Base-by-base conservation (phyloP, 441 rosid species). In the Gossypium gossypioides region DNA sequence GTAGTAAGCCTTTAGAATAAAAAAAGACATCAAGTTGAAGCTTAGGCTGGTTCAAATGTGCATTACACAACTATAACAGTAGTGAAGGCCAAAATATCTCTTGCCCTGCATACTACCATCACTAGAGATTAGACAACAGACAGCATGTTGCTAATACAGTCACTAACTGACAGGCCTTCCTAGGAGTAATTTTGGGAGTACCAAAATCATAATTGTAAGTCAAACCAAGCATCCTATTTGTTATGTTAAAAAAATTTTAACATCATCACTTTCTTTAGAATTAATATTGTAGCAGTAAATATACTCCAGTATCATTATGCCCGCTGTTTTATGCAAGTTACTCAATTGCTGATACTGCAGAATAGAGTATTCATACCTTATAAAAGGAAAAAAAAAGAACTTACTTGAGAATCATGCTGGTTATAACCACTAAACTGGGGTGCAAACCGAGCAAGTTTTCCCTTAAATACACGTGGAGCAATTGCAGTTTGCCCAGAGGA, bases 341-440 rank as follows among this genome's bases (percentile, higher is more conserved):
- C 46, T 6, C 52, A 54, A 44, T 10, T 15, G 29, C 57, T 12
- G 4, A 18, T 10, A 22, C 19, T 16, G 37, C 4, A 52, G 16
- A 69, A 68, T 27, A 9, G 46, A 72, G 66, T 18, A 72, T 16
- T 6, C 42, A 61, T 42, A 19, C 32, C 34, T 13, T 57, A 55
- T 22, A 57, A 54, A 2, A 55, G 34, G 54, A 27, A 27, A 27
- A 27, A 24, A 27, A 27, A 42, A 46, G 25, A 50, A 81, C 87
- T 79, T 68, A 88, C 92, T 78, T 88, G 92, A 73, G 90, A 88
- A 84, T 88, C 92, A 74, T 88, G 89, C 81, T 88, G 92, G 76
- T 86, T 86, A 70, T 85, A 86, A 72, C 92, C 92, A 60, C 89
- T 84, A 77, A 88, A 88, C 13, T 85, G 92, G 16, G 92, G 89